Percentiles rank a stretch among this genome's conserved stretches.
These are phyloP conservation scores for Xylariaceae sp. DNA, from an alignment of 2,329 filamentous ascomycete species.

Conservation along the genomic window DNA sequence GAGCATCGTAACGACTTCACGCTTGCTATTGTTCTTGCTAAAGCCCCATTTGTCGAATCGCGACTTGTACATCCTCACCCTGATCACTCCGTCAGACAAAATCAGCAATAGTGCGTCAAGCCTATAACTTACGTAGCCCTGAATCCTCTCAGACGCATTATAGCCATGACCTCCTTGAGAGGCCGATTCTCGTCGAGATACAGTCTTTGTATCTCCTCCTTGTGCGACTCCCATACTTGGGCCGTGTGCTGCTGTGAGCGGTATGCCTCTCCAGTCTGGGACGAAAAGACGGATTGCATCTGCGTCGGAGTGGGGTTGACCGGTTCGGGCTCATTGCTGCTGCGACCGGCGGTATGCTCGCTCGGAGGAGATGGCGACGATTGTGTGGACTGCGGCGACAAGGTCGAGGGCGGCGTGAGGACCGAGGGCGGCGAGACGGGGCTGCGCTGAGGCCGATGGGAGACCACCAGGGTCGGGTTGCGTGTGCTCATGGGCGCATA, in stretches of 20 bases:
- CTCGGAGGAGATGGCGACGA: constrained; percentile 29
- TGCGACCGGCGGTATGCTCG: constrained; percentile 24
- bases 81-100: constrained; percentile 36
- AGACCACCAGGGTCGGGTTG: constrained; percentile 30
- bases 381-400: constrained; percentile 32
- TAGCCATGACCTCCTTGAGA: constrained; percentile 58
- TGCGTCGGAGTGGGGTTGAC: constrained; percentile 32
- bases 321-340: constrained; percentile 28
- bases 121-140: constrained; percentile 51
- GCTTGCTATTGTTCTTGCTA: constrained; percentile 61
- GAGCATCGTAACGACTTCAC: constrained; percentile 56
- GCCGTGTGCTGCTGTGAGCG: constrained; percentile 39
- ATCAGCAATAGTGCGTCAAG: constrained; percentile 6
- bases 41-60: constrained; percentile 61
- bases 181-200: constrained; percentile 57
- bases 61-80: constrained; percentile 63
- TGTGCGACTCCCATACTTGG: constrained; percentile 53
- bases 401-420: constrained; percentile 23
- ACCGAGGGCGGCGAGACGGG: constrained; percentile 27
- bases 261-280: constrained; percentile 40
- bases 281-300: constrained; percentile 40
- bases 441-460: constrained; percentile 31
- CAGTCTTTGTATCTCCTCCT: constrained; percentile 51
- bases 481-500: constrained; percentile 27
- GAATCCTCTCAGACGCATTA: constrained; percentile 57